Conservation (phyloP, 1,284 basidiomycete species). For the Ceratobasidium sp. region DNA sequence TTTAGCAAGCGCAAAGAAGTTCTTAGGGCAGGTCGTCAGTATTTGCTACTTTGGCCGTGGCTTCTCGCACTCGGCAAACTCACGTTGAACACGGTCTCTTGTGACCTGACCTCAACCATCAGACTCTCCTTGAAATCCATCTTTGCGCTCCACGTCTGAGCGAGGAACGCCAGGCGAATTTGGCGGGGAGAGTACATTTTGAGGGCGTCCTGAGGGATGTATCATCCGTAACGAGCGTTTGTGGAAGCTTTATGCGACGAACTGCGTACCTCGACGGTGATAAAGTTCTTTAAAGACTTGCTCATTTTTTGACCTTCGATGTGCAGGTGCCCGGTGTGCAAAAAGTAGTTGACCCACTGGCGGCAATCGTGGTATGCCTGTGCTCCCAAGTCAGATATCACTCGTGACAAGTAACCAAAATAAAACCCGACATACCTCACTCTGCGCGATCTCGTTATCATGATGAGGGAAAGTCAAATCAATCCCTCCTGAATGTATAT, state of each 20-base stretch:
- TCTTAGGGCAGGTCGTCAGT: neutral
- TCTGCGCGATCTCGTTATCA: conserved; percentile 98
- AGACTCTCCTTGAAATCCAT: conserved; percentile 94
- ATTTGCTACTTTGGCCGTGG: conserved; percentile 50
- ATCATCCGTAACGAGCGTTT: neutral
- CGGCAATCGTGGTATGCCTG: conserved; percentile 91
- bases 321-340: conserved; percentile 98
- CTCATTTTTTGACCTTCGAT: conserved; percentile 99
- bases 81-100: conserved; percentile 89
- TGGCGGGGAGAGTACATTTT: conserved; percentile 86
- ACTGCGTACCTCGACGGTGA: conserved; percentile 89
- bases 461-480: conserved; percentile 99
- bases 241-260: neutral
- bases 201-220: conserved; percentile 77
- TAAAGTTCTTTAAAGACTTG: conserved; percentile 99
- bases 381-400: neutral
- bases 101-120: conserved; percentile 83
- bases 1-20: conserved; percentile 34
- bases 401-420: neutral
- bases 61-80: conserved; percentile 49
- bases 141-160: conserved; percentile 89
- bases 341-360: conserved; percentile 98
- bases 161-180: conserved; percentile 91
- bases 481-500: conserved; percentile 97
- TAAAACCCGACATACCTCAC: conserved; percentile 68